Evolutionary conservation across 805 yeast species (phyloP).

Genomic region (Ogataea ramenticola): DNA sequence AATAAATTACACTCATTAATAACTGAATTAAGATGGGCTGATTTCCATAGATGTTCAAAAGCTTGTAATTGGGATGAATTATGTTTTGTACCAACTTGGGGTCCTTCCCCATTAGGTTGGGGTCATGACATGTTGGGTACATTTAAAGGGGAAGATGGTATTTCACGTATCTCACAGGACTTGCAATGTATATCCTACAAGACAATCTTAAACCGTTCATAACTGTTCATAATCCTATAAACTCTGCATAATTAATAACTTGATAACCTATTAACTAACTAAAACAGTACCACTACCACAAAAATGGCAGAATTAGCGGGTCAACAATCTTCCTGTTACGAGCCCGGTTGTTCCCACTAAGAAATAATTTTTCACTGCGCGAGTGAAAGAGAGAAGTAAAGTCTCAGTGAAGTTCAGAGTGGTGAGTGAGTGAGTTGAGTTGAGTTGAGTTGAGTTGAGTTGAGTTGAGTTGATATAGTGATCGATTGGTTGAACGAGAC

Average conservation of each 20-base stretch:
- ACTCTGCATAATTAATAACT: too few species aligned
- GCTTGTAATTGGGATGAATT: slow-evolving; percentile 40
- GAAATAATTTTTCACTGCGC: too few species aligned
- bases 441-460: too few species aligned
- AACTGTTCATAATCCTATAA: background rate
- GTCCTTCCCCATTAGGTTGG: slow-evolving; percentile 45
- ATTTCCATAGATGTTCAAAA: slow-evolving; percentile 32
- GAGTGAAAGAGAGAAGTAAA: too few species aligned
- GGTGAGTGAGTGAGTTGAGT: too few species aligned
- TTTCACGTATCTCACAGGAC: slow-evolving; percentile 12
- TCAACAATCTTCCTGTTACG: too few species aligned
- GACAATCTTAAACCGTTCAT: background rate
- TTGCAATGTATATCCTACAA: background rate
- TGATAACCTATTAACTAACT: too few species aligned
- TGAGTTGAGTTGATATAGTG: too few species aligned
- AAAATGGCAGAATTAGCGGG: background rate
- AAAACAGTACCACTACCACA: too few species aligned
- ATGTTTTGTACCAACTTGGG: slow-evolving; percentile 58
- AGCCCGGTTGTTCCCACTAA: too few species aligned
- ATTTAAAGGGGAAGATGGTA: slow-evolving; percentile 16
- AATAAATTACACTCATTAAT: slow-evolving; percentile 15
- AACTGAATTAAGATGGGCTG: slow-evolving; percentile 32
- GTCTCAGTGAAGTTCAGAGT: too few species aligned
- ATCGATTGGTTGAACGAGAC: too few species aligned
- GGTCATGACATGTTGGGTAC: slow-evolving; percentile 16